Base-by-base conservation (phyloP, 2,329 filamentous ascomycete species). In the Neospermospora avenae region DNA sequence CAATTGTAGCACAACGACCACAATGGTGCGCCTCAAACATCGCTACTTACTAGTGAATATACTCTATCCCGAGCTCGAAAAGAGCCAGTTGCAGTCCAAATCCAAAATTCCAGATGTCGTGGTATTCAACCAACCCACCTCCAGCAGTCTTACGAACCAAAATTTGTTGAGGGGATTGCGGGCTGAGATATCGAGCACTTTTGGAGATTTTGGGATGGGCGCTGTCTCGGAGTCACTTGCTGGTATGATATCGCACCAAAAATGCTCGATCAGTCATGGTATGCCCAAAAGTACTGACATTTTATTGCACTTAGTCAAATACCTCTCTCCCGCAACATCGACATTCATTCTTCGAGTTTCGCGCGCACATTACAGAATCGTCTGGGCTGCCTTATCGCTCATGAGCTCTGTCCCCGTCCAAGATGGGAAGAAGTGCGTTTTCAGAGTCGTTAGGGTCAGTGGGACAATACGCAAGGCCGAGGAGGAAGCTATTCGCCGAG, bases 21-120 rank as follows among this genome's bases (percentile, higher is more conserved):
- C 44, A 34, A 97, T 99, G 95, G 95, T 99, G 62, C 91, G 95
- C 72, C 85, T 98, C 68, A 99, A 99, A 77, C 89, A 96, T 75
- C 88, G 95, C 70, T 99, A 99, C 74, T 84, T 99, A 18, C 85
- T 98, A n/a, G 85, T 98, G 63, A 91, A 96, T 73, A 92, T 98
- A 66, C 81, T 98, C 49, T 97, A 97, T 70, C 91, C 93, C 0
- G 81, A 85, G 70, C 69, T 62, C 63, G 71, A 49, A 65, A 65
- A 67, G 20, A 42, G 57, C 49, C 48, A 57, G n/a, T 61, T 68
- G 62, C 48, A 57, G n/a, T 61, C 68, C 62, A 74, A 73, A 59
- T 53, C 72, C 35, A 73, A 76, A 67, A 68, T 81, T 70, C 74
- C 89, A 72, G 74, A 84, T 77, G 48, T 89, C 60, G 77, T 98